Base-by-base conservation (phyloP, 306 rosid species). In the Alnus glutinosa region DNA sequence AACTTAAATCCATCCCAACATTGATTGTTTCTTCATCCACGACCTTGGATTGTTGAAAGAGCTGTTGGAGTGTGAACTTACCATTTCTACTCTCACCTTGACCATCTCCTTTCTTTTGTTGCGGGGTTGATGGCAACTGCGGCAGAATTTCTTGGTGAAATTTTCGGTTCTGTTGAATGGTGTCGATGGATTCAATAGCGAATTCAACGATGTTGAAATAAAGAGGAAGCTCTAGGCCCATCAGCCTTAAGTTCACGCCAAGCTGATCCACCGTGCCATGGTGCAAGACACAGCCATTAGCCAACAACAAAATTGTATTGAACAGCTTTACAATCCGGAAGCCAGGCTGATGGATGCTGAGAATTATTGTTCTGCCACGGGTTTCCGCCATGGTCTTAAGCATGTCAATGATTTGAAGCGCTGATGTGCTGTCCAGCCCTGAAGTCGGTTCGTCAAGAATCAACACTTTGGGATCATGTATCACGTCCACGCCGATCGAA, bases 401-500 rank as follows among this genome's bases (percentile, higher is more conserved):
- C 97, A 95, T 88, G 58, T 91, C 94, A 68, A 91, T 88, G 42
- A 92, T 92, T 83, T 95, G 98, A 54, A 92, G 84, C 1, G 98
- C 98, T 0, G 97, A 91, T 13, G 90, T 88, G 58, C 98, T 95
- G 77, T 95, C 98, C 44, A 95, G 97, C 3, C 98, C 98, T 7
- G 98, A 95, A 82, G 98, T 95, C 37, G 98, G 98, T 55, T 95
- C 98, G 67, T 95, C 98, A 48, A 95, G 90, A 75, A 95, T 87
- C 63, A 92, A 66, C 57, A 95, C 96, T 78, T 86, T 87, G 0
- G 98, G 98, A 71, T 95, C 94, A 75, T 95, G 98, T 48, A 95
- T 89, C 64, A 95, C 95, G 68, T 95, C 98, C 28, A 92, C 97
- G 36, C 98, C 98, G 32, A 92, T 95, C 3, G 98, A 95, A 66